Base-by-base conservation (phyloP, 352 stramenopile species). In the Globisporangium echinulatum region DNA sequence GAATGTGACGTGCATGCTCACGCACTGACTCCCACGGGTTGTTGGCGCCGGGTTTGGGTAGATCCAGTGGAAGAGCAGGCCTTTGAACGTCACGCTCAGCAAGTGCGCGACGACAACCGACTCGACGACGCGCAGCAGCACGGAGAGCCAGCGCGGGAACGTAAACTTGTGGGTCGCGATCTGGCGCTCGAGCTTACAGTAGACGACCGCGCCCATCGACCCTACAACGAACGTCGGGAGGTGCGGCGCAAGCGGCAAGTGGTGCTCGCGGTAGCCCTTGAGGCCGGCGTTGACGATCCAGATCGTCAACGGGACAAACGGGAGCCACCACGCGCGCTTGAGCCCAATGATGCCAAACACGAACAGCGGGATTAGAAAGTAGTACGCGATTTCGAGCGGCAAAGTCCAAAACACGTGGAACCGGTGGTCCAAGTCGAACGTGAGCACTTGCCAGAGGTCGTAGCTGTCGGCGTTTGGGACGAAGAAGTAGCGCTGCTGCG, bases 391-490 rank as follows among this genome's bases (percentile, higher is more conserved):
- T 62, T 79, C 71, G 15, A 85, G 58, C 0, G 73, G 73, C 17
- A 85, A 64, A 15, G 76, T 74, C 75, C 76, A 85, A 37, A 85
- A 72, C 0, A 86, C 66, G 49, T 78, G 66, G 40, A 72, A 77
- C 3, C 70, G 74, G 25, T 64, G 69, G 14, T 67, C 51, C 7
- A 60, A 63, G 3, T 62, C 14, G 49, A 56, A 62, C 49, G 56
- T 62, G 25, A 83, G 70, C 25, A 77, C 73, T 14, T 76, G 69
- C n/a, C 62, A 56, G 42, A 75, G 52, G 6, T 74, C 52, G 46
- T 66, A 83, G 4, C 68, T 14, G 11, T 63, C 59, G 0, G 64
- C 61, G 7, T 71, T 53, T 0, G 47, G 49, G 17, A 61, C 55
- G 38, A 62, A 25, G 17, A 73, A 78, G 40, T 78, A 78, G 10